phyloP scores from a whole-genome alignment of 2,329 filamentous ascomycete genomes.

The Xylaria sp. region DNA sequence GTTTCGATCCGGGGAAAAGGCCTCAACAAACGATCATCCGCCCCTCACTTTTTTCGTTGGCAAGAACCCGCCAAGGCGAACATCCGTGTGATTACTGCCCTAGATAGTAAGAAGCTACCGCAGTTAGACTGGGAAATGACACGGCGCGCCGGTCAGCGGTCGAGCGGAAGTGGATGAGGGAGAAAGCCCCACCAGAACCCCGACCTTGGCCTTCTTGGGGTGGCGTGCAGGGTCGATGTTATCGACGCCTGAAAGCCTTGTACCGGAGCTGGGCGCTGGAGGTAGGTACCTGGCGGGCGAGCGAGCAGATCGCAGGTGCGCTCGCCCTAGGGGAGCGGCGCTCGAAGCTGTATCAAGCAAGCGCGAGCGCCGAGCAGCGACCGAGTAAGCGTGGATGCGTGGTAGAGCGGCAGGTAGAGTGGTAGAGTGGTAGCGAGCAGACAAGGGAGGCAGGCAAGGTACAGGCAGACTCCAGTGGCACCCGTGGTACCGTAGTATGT shows the following conservation, averaged over 20 bases:
- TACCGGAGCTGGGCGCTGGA: background rate
- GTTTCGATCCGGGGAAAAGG: constrained; percentile 15
- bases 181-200: constrained; percentile 27
- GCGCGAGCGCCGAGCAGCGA: too few relatives aligned
- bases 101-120: constrained; percentile 20
- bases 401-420: constrained; percentile 5
- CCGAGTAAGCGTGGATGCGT: too few relatives aligned
- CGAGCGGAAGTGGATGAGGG: constrained; percentile 36
- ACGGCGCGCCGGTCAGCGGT: constrained; percentile 26
- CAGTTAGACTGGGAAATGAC: constrained; percentile 3
- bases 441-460: background rate
- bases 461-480: background rate
- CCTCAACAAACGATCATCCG: constrained; percentile 17
- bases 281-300: background rate
- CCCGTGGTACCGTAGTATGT: background rate
- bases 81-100: constrained; percentile 10
- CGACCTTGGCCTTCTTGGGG: background rate
- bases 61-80: constrained; percentile 20
- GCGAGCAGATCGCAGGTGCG: background rate
- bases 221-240: too few relatives aligned
- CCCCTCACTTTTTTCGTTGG: constrained; percentile 1
- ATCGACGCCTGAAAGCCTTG: too few relatives aligned
- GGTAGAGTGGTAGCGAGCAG: background rate
- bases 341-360: background rate
- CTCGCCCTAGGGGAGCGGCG: background rate